A percentile compares a stretch with the other conserved stretches of the same genome.
Evolutionary conservation across 371 early-diverging fungal genomes (phyloP).

Genomic region (Circinella minor): DNA sequence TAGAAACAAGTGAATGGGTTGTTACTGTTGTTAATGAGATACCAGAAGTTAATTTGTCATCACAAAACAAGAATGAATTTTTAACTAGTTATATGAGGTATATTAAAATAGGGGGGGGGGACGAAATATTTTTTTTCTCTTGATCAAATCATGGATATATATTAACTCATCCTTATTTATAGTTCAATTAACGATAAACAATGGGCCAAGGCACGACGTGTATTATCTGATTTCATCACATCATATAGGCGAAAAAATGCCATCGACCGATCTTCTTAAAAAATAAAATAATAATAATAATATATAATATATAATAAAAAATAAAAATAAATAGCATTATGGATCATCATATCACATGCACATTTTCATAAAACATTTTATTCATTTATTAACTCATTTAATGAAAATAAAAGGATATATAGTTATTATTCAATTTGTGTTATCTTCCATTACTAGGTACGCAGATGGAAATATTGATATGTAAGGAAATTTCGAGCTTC

Average conservation of each 20-base stretch:
- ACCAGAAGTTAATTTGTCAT: conserved; percentile 50
- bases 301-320: no score
- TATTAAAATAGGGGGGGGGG: conserved; percentile 17
- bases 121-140: neutral
- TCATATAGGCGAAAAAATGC: conserved; percentile 41
- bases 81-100: conserved; percentile 49
- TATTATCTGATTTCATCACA: conserved; percentile 55
- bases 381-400: no score
- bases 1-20: conserved; percentile 43
- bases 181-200: conserved; percentile 47
- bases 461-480: no score
- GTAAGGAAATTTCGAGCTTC: no score
- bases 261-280: neutral
- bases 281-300: neutral
- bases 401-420: no score
- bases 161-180: neutral
- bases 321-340: no score
- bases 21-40: conserved; percentile 43
- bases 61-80: conserved; percentile 52
- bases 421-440: no score
- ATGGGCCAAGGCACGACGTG: conserved; percentile 44
- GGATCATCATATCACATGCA: no score
- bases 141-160: neutral
- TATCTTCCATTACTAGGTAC: no score
- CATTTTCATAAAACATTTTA: no score